Evolutionary conservation across 2,329 filamentous ascomycete genomes (phyloP).

Genomic region (Nannizzia gypsea): DNA sequence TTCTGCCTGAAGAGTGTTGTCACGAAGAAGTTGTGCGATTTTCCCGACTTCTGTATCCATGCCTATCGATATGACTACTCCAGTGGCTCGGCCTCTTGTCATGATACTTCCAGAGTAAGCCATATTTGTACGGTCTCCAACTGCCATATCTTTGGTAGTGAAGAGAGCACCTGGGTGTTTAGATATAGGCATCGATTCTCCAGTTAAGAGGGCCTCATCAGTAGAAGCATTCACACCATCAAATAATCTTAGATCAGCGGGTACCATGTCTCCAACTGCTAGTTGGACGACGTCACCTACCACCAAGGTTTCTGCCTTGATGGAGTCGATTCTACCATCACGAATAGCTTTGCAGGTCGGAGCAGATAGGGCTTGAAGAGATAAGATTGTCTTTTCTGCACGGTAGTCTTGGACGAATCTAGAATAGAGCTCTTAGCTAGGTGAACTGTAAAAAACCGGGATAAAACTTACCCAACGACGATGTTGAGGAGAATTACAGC

Average conservation of each 20-base stretch:
- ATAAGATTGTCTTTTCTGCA: conserved; percentile 45
- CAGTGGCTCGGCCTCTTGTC: conserved; percentile 49
- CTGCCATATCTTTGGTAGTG: conserved; percentile 34
- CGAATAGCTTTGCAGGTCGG: conserved; percentile 42
- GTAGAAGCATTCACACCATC: conserved; percentile 49
- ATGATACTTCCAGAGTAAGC: conserved; percentile 51
- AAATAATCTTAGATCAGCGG: conserved; percentile 40
- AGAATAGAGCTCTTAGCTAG: not conserved
- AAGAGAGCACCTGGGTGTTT: conserved; percentile 41
- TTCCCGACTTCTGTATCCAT: conserved; percentile 52
- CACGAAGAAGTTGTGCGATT: conserved; percentile 48
- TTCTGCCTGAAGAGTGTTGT: conserved; percentile 36
- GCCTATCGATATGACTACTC: conserved; percentile 51
- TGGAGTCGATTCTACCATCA: conserved; percentile 38
- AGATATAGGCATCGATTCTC: conserved; percentile 49
- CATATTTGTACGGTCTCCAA: conserved; percentile 51
- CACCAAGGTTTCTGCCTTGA: conserved; percentile 45
- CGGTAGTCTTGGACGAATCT: conserved; percentile 44
- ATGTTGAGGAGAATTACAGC: conserved; percentile 49
- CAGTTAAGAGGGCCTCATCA: conserved; percentile 52
- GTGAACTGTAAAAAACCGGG: not conserved
- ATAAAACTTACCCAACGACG: conserved; percentile 35
- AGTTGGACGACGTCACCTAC: conserved; percentile 48
- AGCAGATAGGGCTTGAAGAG: conserved; percentile 39
- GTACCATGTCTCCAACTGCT: conserved; percentile 39